phyloP scores from a whole-genome alignment of 306 rosid species.

The Glycine latifolia region DNA sequence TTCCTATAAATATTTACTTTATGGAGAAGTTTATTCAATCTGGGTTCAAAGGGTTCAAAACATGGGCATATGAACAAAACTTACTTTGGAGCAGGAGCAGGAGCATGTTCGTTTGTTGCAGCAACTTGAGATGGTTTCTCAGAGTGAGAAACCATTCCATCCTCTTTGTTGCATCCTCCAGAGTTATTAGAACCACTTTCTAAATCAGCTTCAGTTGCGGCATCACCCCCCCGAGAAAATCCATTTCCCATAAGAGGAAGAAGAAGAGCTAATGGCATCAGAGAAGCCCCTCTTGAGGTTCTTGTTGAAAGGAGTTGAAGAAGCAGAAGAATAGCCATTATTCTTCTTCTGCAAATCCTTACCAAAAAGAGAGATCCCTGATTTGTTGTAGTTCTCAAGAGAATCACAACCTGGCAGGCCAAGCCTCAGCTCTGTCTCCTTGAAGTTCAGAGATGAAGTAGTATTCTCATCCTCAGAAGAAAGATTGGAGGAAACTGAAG shows the following conservation, averaged over 20 bases:
- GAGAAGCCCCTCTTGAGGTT: constrained; percentile 32
- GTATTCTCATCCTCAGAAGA: constrained; percentile 5
- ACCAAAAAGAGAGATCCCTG: constrained; percentile 25
- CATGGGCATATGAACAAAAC: background rate
- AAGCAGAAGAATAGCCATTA: constrained; percentile 18
- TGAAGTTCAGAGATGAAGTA: constrained; percentile 7
- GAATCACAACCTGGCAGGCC: background rate
- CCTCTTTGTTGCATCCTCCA: constrained; percentile 12
- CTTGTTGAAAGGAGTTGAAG: constrained; percentile 10
- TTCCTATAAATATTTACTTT: background rate
- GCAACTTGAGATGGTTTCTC: background rate
- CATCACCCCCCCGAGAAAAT: background rate
- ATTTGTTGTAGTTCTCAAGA: background rate
- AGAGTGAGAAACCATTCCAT: constrained; percentile 2
- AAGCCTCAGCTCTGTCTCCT: constrained; percentile 33
- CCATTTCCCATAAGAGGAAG: constrained; percentile 25
- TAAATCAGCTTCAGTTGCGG: background rate
- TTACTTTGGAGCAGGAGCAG: constrained; percentile 26
- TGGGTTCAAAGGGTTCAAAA: background rate
- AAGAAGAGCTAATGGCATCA: constrained; percentile 1
- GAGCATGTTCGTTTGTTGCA: constrained; percentile 1
- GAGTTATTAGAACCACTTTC: background rate
- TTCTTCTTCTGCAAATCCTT: constrained; percentile 21
- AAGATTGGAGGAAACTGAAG: constrained; percentile 26
- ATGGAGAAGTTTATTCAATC: background rate